phyloP scores from a whole-genome alignment of 192 early-diverging fungal genomes.

The Podila horticola region DNA sequence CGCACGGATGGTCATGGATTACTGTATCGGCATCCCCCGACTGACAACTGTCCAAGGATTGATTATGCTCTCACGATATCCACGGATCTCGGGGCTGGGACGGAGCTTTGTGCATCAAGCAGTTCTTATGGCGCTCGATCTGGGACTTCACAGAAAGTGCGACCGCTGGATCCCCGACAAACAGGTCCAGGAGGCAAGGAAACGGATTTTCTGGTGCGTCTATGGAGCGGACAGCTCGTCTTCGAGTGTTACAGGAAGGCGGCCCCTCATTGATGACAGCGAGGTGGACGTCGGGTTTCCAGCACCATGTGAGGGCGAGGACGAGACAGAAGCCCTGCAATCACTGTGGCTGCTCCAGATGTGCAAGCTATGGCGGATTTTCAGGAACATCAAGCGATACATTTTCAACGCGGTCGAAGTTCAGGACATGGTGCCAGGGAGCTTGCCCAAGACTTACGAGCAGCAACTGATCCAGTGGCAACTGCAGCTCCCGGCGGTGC shows the following conservation, averaged over 20 bases:
- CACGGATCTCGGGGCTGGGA: constrained; percentile 42
- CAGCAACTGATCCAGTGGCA: constrained; percentile 52
- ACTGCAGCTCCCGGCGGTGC: constrained; percentile 27
- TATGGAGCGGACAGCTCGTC: constrained; percentile 37
- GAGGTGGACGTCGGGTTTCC: constrained; percentile 38
- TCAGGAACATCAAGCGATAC: constrained; percentile 43
- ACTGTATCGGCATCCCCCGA: constrained; percentile 45
- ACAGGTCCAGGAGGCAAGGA: constrained; percentile 37
- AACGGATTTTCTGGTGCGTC: constrained; percentile 46
- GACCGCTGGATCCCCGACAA: constrained; percentile 48
- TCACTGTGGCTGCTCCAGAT: constrained; percentile 27
- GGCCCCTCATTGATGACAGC: constrained; percentile 41
- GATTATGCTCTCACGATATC: constrained; percentile 47
- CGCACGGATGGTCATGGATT: constrained; percentile 45
- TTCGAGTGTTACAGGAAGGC: constrained; percentile 40
- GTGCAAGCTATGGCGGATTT: constrained; percentile 41
- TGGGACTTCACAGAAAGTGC: constrained; percentile 47
- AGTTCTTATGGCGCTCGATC: constrained; percentile 31
- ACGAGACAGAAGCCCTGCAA: constrained; percentile 18
- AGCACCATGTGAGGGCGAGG: constrained; percentile 7
- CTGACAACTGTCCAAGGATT: constrained; percentile 43
- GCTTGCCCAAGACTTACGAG: constrained; percentile 42
- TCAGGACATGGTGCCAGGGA: constrained; percentile 43
- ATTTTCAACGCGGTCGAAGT: constrained; percentile 46
- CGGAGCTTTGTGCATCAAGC: constrained; percentile 42